Conservation (phyloP, 306 rosid species). For the Fragaria iinumae region DNA sequence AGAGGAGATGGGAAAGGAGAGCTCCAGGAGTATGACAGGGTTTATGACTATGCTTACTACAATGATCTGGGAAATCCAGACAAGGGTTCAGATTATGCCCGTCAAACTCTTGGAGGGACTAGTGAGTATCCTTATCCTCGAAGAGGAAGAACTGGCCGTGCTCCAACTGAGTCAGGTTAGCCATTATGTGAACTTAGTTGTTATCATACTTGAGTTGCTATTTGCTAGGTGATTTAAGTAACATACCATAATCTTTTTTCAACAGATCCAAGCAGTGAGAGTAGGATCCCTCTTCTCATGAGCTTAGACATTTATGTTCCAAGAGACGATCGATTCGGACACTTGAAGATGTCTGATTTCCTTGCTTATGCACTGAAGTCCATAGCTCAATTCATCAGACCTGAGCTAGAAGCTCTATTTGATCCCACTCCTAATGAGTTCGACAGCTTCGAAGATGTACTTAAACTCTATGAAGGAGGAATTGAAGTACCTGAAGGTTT, state of each 20-base stretch:
- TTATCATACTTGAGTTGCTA: not conserved
- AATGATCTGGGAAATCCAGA: conserved; percentile 68
- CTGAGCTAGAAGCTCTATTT: conserved; percentile 61
- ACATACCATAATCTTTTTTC: not conserved
- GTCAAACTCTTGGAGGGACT: conserved; percentile 74
- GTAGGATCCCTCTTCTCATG: conserved; percentile 42
- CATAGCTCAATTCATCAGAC: conserved; percentile 54
- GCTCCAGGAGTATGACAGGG: conserved; percentile 67
- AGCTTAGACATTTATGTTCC: conserved; percentile 84
- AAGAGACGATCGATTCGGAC: conserved; percentile 81
- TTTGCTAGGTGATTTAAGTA: not conserved
- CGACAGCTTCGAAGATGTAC: conserved; percentile 64
- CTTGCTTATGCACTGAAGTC: conserved; percentile 71
- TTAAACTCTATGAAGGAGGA: conserved; percentile 70
- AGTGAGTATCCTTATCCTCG: conserved; percentile 66
- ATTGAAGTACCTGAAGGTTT: conserved; percentile 47
- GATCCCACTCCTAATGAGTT: conserved; percentile 64
- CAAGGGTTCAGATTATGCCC: conserved; percentile 33
- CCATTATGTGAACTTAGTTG: not conserved
- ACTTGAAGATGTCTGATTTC: conserved; percentile 80
- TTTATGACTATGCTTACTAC: conserved; percentile 76
- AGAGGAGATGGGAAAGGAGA: conserved; percentile 73
- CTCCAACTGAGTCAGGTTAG: conserved; percentile 48
- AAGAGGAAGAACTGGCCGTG: conserved; percentile 74
- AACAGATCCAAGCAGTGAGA: conserved; percentile 63